Percentiles rank a stretch among this genome's conserved stretches.
phyloP scores from a whole-genome alignment of 805 yeast genomes.

The Sugiyamaella floridensis region DNA sequence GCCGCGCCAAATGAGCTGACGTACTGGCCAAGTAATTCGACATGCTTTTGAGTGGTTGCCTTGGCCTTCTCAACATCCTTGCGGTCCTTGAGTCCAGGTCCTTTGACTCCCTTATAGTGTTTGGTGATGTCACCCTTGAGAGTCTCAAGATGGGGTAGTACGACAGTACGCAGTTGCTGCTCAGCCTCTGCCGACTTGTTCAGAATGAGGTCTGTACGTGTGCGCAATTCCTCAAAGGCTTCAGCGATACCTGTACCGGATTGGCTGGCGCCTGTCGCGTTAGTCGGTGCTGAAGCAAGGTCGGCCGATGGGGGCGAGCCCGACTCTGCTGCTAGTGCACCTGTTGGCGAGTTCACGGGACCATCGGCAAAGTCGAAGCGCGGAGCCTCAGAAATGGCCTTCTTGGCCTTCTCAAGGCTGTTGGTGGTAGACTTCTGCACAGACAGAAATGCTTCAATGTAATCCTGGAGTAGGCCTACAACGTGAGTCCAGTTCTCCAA shows the following conservation, averaged over 20 bases:
- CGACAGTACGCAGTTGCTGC: constrained; percentile 31
- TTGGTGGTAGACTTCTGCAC: constrained; percentile 26
- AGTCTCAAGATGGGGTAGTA: constrained; percentile 40
- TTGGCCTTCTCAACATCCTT: constrained; percentile 35
- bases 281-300: not conserved
- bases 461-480: constrained; percentile 26
- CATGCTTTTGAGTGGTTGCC: constrained; percentile 32
- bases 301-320: constrained; percentile 1
- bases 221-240: constrained; percentile 30
- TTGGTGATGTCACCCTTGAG: constrained; percentile 35
- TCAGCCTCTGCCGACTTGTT: constrained; percentile 37
- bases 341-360: not conserved
- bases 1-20: constrained; percentile 29
- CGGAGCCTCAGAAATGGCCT: constrained; percentile 31
- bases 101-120: constrained; percentile 38
- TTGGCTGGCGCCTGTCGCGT: not conserved
- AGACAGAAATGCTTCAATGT: constrained; percentile 24
- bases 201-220: constrained; percentile 29
- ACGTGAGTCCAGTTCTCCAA: constrained; percentile 36
- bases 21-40: constrained; percentile 33
- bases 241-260: constrained; percentile 27
- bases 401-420: constrained; percentile 32
- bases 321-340: constrained; percentile 1
- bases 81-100: constrained; percentile 30
- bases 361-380: constrained; percentile 24